These are phyloP conservation scores for Babesia caballi DNA, from an alignment of 169 alveolate species.

Conservation along the genomic window DNA sequence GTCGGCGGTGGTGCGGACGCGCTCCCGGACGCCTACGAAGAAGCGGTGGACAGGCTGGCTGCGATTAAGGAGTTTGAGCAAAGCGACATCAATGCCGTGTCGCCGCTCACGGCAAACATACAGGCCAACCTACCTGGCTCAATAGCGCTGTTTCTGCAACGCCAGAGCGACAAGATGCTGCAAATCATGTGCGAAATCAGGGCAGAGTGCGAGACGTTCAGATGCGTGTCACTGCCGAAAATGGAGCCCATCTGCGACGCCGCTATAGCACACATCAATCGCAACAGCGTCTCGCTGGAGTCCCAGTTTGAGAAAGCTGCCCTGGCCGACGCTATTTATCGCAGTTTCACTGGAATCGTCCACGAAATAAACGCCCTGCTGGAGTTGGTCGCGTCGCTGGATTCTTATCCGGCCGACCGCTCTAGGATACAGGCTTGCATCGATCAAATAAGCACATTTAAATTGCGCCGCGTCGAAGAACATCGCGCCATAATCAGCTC, in stretches of 20 bases:
- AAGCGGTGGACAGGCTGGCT: slow-evolving; percentile 6
- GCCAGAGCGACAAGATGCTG: slow-evolving; percentile 34
- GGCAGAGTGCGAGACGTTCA: neutral
- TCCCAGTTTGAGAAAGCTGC: neutral
- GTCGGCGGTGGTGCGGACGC: neutral
- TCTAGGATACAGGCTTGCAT: slow-evolving; percentile 6
- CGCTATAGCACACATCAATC: slow-evolving; percentile 20
- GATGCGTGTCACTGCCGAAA: slow-evolving; percentile 8
- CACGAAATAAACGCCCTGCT: neutral
- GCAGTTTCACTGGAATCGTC: neutral
- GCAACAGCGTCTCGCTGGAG: neutral
- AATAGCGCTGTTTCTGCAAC: slow-evolving; percentile 33
- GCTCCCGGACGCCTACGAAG: neutral
- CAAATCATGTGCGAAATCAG: slow-evolving; percentile 37
- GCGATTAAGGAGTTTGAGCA: neutral
- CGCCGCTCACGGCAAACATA: slow-evolving; percentile 26
- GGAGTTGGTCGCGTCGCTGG: neutral
- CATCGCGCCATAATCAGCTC: slow-evolving; percentile 88
- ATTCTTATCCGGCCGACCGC: neutral
- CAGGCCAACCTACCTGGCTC: slow-evolving; percentile 42
- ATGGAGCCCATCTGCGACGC: slow-evolving; percentile 27
- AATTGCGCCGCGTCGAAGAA: slow-evolving; percentile 68
- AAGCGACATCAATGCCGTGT: neutral
- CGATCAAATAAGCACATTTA: slow-evolving; percentile 3
- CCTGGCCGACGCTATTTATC: neutral